phyloP scores from a whole-genome alignment of 2,329 filamentous ascomycete species.

The Acephala macrosclerotiorum region DNA sequence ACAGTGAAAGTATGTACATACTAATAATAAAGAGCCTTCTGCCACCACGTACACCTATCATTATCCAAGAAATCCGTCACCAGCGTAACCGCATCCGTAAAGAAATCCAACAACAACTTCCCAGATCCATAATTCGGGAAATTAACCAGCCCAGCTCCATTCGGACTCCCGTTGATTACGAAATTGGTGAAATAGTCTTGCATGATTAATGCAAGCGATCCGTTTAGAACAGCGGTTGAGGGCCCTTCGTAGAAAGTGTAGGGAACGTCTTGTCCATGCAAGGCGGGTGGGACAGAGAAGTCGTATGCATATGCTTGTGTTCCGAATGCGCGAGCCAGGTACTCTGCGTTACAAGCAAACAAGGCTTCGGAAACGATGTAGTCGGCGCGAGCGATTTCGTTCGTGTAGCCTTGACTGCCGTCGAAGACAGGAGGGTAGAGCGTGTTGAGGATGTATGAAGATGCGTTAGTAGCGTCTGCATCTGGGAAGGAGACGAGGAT shows the following conservation, averaged over 20 bases:
- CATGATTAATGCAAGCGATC: constrained; percentile 42
- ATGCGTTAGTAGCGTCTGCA: constrained; percentile 26
- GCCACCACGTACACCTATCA: constrained; percentile 46
- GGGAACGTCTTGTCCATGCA: constrained; percentile 58
- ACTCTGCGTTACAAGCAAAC: constrained; percentile 61
- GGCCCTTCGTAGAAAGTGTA: constrained; percentile 59
- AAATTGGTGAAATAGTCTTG: constrained; percentile 49
- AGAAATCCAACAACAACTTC: constrained; percentile 19
- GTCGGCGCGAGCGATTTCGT: constrained; percentile 51
- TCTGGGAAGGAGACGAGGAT: constrained; percentile 26
- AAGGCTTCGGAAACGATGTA: constrained; percentile 51
- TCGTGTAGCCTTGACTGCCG: constrained; percentile 53
- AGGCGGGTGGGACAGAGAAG: constrained; percentile 59
- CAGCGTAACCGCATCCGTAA: constrained; percentile 11
- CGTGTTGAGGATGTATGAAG: constrained; percentile 50
- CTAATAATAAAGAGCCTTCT: constrained; percentile 35
- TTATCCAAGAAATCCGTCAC: constrained; percentile 38
- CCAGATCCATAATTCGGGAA: constrained; percentile 16
- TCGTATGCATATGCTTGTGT: constrained; percentile 58
- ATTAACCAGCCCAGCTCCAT: constrained; percentile 19
- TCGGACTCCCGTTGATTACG: constrained; percentile 43
- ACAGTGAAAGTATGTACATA: background rate
- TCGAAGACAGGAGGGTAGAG: constrained; percentile 58
- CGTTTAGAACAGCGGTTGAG: constrained; percentile 28
- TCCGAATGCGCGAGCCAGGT: constrained; percentile 53